Percentiles rank a stretch among this genome's conserved stretches.
Conservation (phyloP, 805 yeast species). For the Starmerella geochares region DNA sequence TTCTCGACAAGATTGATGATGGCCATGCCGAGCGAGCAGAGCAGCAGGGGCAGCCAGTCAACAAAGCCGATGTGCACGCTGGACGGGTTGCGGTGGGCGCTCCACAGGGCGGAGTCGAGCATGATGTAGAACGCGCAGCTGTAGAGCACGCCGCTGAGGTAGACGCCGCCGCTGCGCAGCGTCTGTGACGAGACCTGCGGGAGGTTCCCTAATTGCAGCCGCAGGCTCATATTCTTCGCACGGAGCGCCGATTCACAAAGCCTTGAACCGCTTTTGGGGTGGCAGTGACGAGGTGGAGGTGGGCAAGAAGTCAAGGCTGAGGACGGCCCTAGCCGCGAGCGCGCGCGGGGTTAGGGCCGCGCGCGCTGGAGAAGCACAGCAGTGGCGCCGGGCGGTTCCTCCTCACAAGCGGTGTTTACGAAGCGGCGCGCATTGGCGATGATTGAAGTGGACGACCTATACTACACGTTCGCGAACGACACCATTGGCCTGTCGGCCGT, state of each 20-base stretch:
- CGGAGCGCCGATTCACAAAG: neutral
- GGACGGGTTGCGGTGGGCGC: conserved; percentile 76
- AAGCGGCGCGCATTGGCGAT: conserved; percentile 13
- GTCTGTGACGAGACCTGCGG: conserved; percentile 59
- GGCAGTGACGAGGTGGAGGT: too few relatives aligned
- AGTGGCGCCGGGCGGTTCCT: too few relatives aligned
- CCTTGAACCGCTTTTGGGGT: too few relatives aligned
- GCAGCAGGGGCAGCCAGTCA: conserved; percentile 91
- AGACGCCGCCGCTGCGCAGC: conserved; percentile 63
- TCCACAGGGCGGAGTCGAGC: conserved; percentile 78
- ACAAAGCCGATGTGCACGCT: conserved; percentile 78
- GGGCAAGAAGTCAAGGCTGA: too few relatives aligned
- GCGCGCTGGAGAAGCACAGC: too few relatives aligned
- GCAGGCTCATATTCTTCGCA: conserved; percentile 17
- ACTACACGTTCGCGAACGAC: conserved; percentile 57
- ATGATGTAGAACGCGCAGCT: conserved; percentile 84
- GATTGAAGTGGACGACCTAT: conserved; percentile 52
- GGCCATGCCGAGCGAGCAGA: conserved; percentile 82
- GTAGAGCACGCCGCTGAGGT: conserved; percentile 43
- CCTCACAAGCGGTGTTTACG: neutral
- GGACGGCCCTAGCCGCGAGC: too few relatives aligned
- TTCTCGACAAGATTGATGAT: conserved; percentile 65
- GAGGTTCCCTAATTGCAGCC: conserved; percentile 13
- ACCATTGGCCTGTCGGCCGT: conserved; percentile 61
- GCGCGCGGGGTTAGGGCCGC: too few relatives aligned